Conservation (phyloP, 352 stramenopile genomes). For the Phytophthora tentaculata region DNA sequence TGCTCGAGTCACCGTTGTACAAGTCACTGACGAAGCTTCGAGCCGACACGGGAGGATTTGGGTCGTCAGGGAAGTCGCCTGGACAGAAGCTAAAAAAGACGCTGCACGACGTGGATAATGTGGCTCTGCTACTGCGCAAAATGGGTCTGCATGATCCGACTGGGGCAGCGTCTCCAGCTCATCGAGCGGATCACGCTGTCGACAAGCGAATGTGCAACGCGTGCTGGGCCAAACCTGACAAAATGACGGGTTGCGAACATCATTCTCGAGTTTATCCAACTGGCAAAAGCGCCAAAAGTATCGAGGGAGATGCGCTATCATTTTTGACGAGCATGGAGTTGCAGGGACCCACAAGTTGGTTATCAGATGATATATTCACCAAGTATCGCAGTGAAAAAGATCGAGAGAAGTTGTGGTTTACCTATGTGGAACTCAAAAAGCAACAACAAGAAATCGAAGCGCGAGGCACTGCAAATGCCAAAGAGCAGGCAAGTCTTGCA, state of each 20-base stretch:
- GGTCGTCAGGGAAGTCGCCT: conserved; percentile 17
- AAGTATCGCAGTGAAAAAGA: conserved; percentile 83
- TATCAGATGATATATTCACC: conserved; percentile 78
- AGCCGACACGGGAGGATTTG: conserved; percentile 35
- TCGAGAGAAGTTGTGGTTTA: conserved; percentile 65
- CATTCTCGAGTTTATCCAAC: conserved; percentile 49
- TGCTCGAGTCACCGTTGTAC: conserved; percentile 77
- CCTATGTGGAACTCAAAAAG: conserved; percentile 52
- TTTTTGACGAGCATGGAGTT: conserved; percentile 52
- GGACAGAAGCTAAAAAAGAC: conserved; percentile 57
- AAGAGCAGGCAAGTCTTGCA: conserved; percentile 34
- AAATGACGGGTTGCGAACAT: conserved; percentile 70
- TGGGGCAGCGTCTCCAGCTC: conserved; percentile 34
- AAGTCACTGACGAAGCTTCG: conserved; percentile 72
- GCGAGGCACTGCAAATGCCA: conserved; percentile 6
- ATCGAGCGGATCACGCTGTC: conserved; percentile 65
- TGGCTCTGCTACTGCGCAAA: conserved; percentile 71
- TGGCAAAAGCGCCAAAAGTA: conserved; percentile 26
- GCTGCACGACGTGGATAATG: conserved; percentile 75
- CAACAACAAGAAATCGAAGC: conserved; percentile 40
- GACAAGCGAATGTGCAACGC: conserved; percentile 86
- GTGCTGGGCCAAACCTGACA: conserved; percentile 71
- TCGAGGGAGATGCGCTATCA: conserved; percentile 28
- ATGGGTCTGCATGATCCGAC: conserved; percentile 62
- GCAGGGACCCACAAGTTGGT: conserved; percentile 82